Conservation (phyloP, 1,284 basidiomycete species). For the Ustanciosporium gigantosporum region DNA sequence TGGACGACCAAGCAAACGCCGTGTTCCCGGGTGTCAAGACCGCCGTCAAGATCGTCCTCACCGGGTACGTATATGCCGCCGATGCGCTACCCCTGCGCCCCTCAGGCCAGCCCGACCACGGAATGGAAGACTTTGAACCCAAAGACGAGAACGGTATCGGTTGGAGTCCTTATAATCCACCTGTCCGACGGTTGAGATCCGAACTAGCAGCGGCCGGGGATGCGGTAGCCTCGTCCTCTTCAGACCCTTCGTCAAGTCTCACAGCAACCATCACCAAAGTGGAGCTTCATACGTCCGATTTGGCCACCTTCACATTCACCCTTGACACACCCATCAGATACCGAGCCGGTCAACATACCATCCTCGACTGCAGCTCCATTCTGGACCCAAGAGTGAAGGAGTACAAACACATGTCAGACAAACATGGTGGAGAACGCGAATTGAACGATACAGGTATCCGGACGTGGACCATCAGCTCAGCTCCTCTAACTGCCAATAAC, state of each 20-base stretch:
- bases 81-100: constrained; percentile 20
- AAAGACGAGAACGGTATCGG: constrained; percentile 16
- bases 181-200: constrained; percentile 10
- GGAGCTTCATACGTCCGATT: constrained; percentile 2
- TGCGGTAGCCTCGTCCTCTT: neutral
- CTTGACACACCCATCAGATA: constrained; percentile 10
- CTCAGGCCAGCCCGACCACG: neutral
- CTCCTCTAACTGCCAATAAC: neutral
- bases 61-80: constrained; percentile 19
- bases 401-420: constrained; percentile 37
- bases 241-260: neutral
- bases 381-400: constrained; percentile 13
- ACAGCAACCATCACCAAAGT: neutral
- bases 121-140: constrained; percentile 9
- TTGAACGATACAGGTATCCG: constrained; percentile 29
- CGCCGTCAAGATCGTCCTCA: constrained; percentile 10
- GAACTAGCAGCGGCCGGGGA: constrained; percentile 1
- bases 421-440: constrained; percentile 27
- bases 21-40: constrained; percentile 17
- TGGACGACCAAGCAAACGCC: constrained; percentile 7
- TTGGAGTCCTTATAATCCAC: constrained; percentile 39
- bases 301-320: constrained; percentile 15
- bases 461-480: constrained; percentile 33
- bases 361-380: constrained; percentile 21
- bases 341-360: constrained; percentile 29